These are phyloP conservation scores for Blastocystis sp. DNA, from an alignment of 352 stramenopile genomes.

Conservation along the genomic window DNA sequence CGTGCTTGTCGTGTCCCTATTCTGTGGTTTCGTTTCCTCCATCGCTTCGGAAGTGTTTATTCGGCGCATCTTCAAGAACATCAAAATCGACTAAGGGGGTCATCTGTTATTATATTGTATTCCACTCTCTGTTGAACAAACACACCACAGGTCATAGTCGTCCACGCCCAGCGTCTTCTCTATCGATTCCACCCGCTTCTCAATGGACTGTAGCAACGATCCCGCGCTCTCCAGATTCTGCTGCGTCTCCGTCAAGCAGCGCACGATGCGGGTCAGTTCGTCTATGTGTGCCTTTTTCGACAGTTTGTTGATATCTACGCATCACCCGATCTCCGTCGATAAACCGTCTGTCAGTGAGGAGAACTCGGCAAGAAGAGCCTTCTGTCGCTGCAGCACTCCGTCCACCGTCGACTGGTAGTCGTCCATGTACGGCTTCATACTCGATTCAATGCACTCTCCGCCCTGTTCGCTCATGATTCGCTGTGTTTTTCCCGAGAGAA, in stretches of 20 bases:
- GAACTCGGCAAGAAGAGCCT: slow-evolving; percentile 46
- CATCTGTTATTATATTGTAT: background rate
- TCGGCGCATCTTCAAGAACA: slow-evolving; percentile 88
- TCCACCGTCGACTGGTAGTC: slow-evolving; percentile 26
- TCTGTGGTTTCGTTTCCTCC: slow-evolving; percentile 88
- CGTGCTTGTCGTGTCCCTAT: slow-evolving; percentile 84
- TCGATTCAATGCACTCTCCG: slow-evolving; percentile 1
- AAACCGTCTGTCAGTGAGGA: slow-evolving; percentile 34
- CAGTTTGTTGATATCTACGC: slow-evolving; percentile 61
- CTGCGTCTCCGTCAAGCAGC: slow-evolving; percentile 6
- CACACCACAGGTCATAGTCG: slow-evolving; percentile 55
- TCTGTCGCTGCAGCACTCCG: slow-evolving; percentile 2
- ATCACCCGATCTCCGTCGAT: background rate
- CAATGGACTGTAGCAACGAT: slow-evolving; percentile 11
- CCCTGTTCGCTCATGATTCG: slow-evolving; percentile 16
- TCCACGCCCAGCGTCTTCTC: slow-evolving; percentile 56
- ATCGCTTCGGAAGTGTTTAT: slow-evolving; percentile 86
- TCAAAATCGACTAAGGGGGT: slow-evolving; percentile 84
- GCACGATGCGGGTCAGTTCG: slow-evolving; percentile 14
- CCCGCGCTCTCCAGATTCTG: slow-evolving; percentile 17
- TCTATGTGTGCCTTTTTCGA: slow-evolving; percentile 45
- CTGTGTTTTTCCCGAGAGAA: background rate
- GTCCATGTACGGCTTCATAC: slow-evolving; percentile 64
- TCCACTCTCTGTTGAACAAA: slow-evolving; percentile 4
- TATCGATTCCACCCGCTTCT: slow-evolving; percentile 37